Conservation (phyloP, 345 rosid genomes). For the Erodium maritimum region DNA sequence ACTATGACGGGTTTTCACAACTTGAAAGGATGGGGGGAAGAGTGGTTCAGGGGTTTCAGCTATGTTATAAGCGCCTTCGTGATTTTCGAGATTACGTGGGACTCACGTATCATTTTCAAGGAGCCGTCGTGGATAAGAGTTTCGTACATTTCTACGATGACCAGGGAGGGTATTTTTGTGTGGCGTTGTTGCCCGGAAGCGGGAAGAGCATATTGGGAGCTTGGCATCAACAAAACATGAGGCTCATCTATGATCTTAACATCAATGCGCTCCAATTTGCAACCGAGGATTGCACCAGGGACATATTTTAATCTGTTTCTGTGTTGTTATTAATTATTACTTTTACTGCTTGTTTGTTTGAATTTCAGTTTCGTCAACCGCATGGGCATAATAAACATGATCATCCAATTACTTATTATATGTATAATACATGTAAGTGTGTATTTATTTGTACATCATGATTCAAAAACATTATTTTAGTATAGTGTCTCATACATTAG, state of each 20-base stretch:
- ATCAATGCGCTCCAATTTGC: background rate
- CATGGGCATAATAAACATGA: no score
- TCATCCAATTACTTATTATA: no score
- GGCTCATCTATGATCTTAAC: background rate
- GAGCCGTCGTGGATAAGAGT: background rate
- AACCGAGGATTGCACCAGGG: background rate
- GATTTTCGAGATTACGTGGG: background rate
- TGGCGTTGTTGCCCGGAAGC: background rate
- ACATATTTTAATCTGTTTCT: background rate
- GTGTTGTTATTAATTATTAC: no score
- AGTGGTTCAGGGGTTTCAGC: background rate
- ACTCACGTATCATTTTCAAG: conserved; percentile 2
- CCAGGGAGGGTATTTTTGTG: background rate
- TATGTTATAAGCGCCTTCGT: background rate
- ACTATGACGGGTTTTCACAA: background rate
- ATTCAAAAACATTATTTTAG: no score
- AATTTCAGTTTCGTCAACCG: no score
- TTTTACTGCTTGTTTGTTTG: no score
- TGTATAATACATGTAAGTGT: no score
- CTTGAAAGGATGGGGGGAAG: background rate
- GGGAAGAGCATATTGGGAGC: background rate
- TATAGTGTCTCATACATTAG: no score
- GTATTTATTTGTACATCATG: no score
- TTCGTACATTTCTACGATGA: background rate
- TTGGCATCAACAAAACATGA: conserved; percentile 1